phyloP scores from a whole-genome alignment of 768 basidiomycete species.

The Mycena belliarum region DNA sequence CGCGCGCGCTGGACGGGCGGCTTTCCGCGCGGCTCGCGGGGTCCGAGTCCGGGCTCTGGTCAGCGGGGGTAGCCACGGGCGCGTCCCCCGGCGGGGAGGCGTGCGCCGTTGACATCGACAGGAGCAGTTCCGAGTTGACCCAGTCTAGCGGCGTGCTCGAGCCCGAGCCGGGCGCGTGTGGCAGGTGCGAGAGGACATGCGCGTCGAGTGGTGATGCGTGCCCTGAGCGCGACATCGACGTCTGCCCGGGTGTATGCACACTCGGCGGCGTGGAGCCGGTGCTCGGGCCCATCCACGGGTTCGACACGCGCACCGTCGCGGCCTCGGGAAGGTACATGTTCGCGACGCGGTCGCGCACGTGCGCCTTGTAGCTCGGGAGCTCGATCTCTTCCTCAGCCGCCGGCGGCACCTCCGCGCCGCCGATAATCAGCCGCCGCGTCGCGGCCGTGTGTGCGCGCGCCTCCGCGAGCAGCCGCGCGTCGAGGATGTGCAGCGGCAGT shows the following conservation, averaged over 20 bases:
- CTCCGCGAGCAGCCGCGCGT: slow-evolving; percentile 71
- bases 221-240: slow-evolving; percentile 29
- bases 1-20: neutral
- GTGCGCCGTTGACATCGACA: slow-evolving; percentile 49
- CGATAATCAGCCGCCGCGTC: slow-evolving; percentile 72
- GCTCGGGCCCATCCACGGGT: slow-evolving; percentile 56
- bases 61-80: too few relatives aligned
- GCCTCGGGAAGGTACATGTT: slow-evolving; percentile 71
- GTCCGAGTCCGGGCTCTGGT: slow-evolving; percentile 27
- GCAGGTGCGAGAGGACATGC: slow-evolving; percentile 41
- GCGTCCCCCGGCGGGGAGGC: too few relatives aligned
- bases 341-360: slow-evolving; percentile 88
- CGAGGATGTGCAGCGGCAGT: slow-evolving; percentile 83
- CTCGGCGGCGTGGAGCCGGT: slow-evolving; percentile 36
- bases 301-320: slow-evolving; percentile 61
- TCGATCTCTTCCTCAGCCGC: slow-evolving; percentile 65
- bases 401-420: slow-evolving; percentile 35
- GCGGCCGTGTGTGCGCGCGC: slow-evolving; percentile 69
- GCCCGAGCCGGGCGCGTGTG: slow-evolving; percentile 47
- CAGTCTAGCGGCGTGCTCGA: slow-evolving; percentile 61
- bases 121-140: slow-evolving; percentile 83
- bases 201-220: slow-evolving; percentile 41
- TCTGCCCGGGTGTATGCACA: slow-evolving; percentile 14
- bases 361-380: slow-evolving; percentile 86
- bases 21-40: slow-evolving; percentile 27